Percentiles rank a stretch among this genome's conserved stretches.
These are phyloP conservation scores for Mucuna pruriens DNA, from an alignment of 306 rosid genomes.

Conservation along the genomic window DNA sequence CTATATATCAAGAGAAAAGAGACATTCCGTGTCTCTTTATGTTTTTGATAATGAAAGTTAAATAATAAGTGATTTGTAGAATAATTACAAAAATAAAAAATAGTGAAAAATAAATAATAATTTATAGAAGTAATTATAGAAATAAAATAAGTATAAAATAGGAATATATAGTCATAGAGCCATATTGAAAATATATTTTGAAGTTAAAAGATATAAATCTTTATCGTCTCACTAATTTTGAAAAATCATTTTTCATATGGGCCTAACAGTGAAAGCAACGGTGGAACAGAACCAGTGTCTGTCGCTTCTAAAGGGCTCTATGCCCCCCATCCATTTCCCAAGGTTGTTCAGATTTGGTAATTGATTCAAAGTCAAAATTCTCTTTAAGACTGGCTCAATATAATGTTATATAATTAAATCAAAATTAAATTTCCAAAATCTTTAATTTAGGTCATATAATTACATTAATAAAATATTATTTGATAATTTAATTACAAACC, in stretches of 20 bases:
- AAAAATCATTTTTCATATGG: not conserved
- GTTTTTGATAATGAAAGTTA: no score
- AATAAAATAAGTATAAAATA: no score
- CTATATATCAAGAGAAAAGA: no score
- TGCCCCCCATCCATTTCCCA: not conserved
- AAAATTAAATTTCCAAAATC: not conserved
- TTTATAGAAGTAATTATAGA: no score
- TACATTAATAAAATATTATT: not conserved
- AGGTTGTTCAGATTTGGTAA: conserved; percentile 34
- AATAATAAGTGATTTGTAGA: no score
- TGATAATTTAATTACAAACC: not conserved
- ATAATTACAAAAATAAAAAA: no score
- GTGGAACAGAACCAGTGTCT: conserved; percentile 15
- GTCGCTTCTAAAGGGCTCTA: conserved; percentile 19
- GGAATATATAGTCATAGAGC: no score
- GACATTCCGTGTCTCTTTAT: no score
- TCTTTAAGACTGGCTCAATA: not conserved
- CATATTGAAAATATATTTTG: not conserved
- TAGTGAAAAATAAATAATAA: no score
- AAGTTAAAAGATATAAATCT: not conserved
- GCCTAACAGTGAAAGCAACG: conserved; percentile 17
- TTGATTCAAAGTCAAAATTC: conserved; percentile 23
- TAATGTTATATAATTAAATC: not conserved
- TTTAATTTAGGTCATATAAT: not conserved
- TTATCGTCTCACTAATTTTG: not conserved